Evolutionary conservation across 2,329 filamentous ascomycete genomes (phyloP), one percentile per base, ranked within the genome.

Genomic region (Aaosphaeria arxii): DNA sequence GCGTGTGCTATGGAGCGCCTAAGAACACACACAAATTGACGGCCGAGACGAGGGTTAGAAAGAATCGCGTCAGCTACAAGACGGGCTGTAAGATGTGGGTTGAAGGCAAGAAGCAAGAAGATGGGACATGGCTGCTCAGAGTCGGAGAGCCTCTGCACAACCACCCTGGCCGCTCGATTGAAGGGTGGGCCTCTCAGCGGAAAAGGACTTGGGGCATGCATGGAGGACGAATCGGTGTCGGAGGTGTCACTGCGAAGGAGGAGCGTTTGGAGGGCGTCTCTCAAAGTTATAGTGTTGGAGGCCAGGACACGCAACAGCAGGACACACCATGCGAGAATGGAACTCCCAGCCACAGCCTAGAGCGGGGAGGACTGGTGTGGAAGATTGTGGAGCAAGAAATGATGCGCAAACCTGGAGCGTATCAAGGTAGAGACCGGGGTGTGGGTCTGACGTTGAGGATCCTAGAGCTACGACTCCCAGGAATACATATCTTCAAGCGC

Each of bases 1-100:
- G 66, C 45, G 64, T 68, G 24, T 68, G 66, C 58, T 68, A 66
- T 42, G 66, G 66, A 17, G 51, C 54, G 32, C 63, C 64, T 3
- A 69, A 68, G 54, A 69, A 69, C 40, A 69, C 64, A 3, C 66
- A 67, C 44, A 66, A 68, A 40, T 57, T 69, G 28, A 68, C 66
- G 2, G 53, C 61, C n/a, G 66, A 67, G 49, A 67, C 64, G 30
- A 52, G 66, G 24, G 54, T 68, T 28, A 48, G 66, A 35, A 69
- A 67, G 53, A 66, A 66, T 41, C 52, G 66, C 30, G 58, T 62
- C 35, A 65, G 62, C 50, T 60, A 62, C 42, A 68, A 68, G 52
- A 68, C 66, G 7, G 66, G 63, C 2, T 69, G 66, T 49, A 58
- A 54, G 45, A 69, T 69, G 66, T 67, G 64, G 64, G 49, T 69